Evolutionary conservation across 2,329 filamentous ascomycete genomes (phyloP), one percentile per base, ranked within the genome.

Genomic region (Aspergillus intermedius): DNA sequence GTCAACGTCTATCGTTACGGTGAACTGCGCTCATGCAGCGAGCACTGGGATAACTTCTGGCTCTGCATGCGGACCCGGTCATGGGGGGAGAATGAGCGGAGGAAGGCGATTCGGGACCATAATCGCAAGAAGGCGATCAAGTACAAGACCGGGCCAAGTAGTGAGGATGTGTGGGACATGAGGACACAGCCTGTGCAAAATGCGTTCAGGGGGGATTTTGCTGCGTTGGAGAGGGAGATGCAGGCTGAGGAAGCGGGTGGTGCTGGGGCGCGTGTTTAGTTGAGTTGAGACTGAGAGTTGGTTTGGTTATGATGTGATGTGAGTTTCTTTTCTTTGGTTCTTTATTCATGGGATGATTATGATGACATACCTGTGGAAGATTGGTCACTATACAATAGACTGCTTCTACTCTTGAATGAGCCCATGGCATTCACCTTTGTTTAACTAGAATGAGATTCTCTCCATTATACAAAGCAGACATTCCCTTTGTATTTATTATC

Each of bases 1-100:
- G 90, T 87, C 61, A 83, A 89, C 61, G 80, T 97, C 34, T 98
- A 97, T 76, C 86, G 93, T 35, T 85, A 89, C 64, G 93, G 93
- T 53, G 74, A 77, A 39, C 74, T 95, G 61, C 81, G 85, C 41
- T 78, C 80, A 3, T 98, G 93, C 76, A 81, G 77, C 53, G 86
- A 94, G 57, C 84, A 90, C 54, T 96, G 91, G 90, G 80, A 85
- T 52, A 88, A 95, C 69, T 97, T 95, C 71, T 95, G 91, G 87
- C 91, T 96, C 73, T 98, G 93, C 76, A 96, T 97, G 91, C 84
- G 88, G 55, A 84, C 83, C 34, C 83, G 86, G 60, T 77, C 78
- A 2, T 82, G 82, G 61, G 68, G 77, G 0, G 78, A 80, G 21
- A 71, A 77, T 40, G 73, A 82, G 56, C 81, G 82, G 60, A 82